These are phyloP conservation scores for Candida pseudofarinosa DNA, from an alignment of 805 yeast species.

Conservation along the genomic window DNA sequence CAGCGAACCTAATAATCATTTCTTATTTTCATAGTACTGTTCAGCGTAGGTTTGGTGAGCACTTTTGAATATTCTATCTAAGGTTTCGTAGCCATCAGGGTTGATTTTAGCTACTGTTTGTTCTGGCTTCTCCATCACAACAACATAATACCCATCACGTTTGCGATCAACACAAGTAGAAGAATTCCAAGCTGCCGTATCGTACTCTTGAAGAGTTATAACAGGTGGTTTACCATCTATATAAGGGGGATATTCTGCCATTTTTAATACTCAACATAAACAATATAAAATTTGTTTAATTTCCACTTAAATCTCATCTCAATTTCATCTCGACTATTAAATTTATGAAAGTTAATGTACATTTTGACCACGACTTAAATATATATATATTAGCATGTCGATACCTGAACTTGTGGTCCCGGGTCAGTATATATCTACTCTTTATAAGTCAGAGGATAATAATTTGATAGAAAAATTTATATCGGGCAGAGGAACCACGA, in stretches of 20 bases:
- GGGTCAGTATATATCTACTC: constrained; percentile 74
- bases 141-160: constrained; percentile 35
- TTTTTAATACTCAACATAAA: background rate
- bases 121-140: constrained; percentile 41
- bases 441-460: constrained; percentile 29
- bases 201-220: constrained; percentile 44
- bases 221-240: constrained; percentile 46
- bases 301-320: background rate
- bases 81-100: constrained; percentile 28
- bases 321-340: background rate
- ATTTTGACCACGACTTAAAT: background rate
- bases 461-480: constrained; percentile 39
- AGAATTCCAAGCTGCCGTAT: constrained; percentile 49
- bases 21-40: constrained; percentile 2
- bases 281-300: background rate
- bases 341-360: background rate
- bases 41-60: constrained; percentile 35
- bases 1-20: no score
- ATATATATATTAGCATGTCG: background rate
- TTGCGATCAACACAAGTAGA: constrained; percentile 46
- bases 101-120: constrained; percentile 43
- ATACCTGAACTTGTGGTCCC: constrained; percentile 50
- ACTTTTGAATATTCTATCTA: constrained; percentile 43
- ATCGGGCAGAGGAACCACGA: constrained; percentile 64
- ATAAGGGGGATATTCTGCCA: constrained; percentile 35